Conservation (phyloP, 306 rosid genomes). For the Medicago lupulina region DNA sequence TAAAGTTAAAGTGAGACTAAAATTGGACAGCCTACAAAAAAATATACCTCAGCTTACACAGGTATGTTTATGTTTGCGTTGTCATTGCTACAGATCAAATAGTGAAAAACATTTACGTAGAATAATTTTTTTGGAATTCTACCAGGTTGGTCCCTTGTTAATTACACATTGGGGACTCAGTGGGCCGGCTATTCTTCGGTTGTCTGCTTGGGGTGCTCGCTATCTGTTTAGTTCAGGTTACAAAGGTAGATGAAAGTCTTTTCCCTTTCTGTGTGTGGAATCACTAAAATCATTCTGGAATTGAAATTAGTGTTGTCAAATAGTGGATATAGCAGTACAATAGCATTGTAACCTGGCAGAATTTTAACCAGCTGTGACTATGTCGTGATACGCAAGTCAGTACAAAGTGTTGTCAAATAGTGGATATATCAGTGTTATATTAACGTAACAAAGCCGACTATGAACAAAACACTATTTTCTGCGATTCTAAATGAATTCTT, state of each 20-base stretch:
- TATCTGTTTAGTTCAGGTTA: slow-evolving; percentile 69
- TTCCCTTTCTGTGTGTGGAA: slow-evolving; percentile 3
- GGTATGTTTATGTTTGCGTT: slow-evolving; percentile 54
- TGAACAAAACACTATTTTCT: too few relatives aligned
- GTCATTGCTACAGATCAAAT: slow-evolving; percentile 25
- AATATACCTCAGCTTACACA: slow-evolving; percentile 82
- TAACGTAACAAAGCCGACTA: too few relatives aligned
- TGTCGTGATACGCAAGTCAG: too few relatives aligned
- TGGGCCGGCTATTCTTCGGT: slow-evolving; percentile 87
- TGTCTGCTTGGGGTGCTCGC: slow-evolving; percentile 98
- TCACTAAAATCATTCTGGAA: slow-evolving; percentile 8
- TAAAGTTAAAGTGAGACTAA: slow-evolving; percentile 75
- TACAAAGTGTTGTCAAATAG: too few relatives aligned
- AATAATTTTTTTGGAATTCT: slow-evolving; percentile 39
- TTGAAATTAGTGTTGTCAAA: neutral
- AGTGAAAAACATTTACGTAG: slow-evolving; percentile 22
- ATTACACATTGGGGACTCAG: slow-evolving; percentile 98
- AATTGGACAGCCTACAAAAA: slow-evolving; percentile 62
- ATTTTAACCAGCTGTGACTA: too few relatives aligned
- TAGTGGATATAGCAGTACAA: neutral
- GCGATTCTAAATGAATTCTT: neutral
- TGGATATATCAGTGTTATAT: too few relatives aligned
- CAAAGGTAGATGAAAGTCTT: slow-evolving; percentile 55
- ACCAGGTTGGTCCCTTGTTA: slow-evolving; percentile 88
- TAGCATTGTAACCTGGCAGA: neutral